Conservation (phyloP, 2,329 filamentous ascomycete genomes). For the Colletotrichum abscissum region DNA sequence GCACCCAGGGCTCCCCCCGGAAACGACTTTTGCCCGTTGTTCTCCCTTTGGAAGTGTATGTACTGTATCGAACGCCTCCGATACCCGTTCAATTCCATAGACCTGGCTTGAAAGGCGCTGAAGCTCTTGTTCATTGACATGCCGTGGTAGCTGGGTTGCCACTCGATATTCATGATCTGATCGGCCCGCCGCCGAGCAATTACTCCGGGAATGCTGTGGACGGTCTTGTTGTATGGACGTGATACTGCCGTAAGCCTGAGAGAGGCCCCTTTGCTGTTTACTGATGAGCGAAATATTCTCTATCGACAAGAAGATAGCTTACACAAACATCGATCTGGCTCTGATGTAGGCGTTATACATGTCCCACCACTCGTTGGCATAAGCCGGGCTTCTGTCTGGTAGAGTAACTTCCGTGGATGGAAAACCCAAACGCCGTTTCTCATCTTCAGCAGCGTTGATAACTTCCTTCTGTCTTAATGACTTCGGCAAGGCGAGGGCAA, state of each 20-base stretch:
- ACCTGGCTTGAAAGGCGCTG: slow-evolving; percentile 21
- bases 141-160: neutral
- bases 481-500: neutral
- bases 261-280: neutral
- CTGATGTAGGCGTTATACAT: neutral
- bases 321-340: neutral
- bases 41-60: slow-evolving; percentile 12
- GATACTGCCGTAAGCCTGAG: neutral
- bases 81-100: slow-evolving; percentile 16
- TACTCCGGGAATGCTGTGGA: slow-evolving; percentile 17
- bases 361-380: neutral
- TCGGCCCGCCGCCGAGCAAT: neutral
- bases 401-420: neutral
- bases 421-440: neutral
- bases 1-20: neutral
- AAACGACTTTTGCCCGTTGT: neutral
- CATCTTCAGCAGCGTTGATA: neutral
- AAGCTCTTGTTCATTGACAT: slow-evolving; percentile 20
- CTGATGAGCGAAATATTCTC: neutral
- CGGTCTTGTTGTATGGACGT: neutral
- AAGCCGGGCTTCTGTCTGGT: no score
- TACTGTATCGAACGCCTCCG: slow-evolving; percentile 12
- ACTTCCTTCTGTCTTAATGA: neutral
- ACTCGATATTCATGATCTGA: slow-evolving; percentile 33
- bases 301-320: neutral